A percentile compares a stretch with the other conserved stretches of the same genome.
Conservation (phyloP, 441 rosid genomes). For the Pelargonium fulgidum region DNA sequence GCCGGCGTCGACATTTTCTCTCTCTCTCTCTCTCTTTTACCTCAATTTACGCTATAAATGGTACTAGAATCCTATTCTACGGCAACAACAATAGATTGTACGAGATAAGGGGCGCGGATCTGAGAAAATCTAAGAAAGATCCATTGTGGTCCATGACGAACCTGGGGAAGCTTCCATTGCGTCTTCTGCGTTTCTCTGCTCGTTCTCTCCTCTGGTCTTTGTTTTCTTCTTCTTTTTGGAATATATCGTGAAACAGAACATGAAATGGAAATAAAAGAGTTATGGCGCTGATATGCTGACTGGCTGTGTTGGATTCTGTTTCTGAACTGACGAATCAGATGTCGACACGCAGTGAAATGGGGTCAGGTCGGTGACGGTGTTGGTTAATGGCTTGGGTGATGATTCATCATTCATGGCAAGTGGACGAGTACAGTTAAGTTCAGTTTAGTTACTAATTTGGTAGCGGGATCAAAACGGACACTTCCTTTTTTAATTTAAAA, state of each 20-base stretch:
- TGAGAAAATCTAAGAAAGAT: conserved; percentile 7
- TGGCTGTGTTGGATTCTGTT: conserved; percentile 3
- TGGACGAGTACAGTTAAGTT: no score
- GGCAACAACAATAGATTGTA: not conserved
- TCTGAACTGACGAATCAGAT: not conserved
- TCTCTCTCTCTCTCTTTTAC: no score
- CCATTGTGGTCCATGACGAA: not conserved
- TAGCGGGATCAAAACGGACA: not conserved
- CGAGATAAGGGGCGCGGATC: not conserved
- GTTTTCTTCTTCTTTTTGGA: not conserved
- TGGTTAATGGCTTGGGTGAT: not conserved
- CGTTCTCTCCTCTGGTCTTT: not conserved
- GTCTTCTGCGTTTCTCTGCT: not conserved
- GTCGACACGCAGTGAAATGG: not conserved
- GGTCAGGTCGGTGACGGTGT: not conserved
- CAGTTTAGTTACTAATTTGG: not conserved
- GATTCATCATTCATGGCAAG: no score
- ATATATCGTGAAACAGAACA: no score
- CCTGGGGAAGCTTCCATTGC: not conserved
- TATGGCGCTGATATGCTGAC: not conserved
- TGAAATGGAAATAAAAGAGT: not conserved
- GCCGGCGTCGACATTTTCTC: conserved; percentile 48
- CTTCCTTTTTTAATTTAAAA: not conserved
- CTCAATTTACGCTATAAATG: not conserved
- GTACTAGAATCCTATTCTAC: not conserved